Evolutionary conservation across 768 basidiomycete species (phyloP), one percentile per base, ranked within the genome.

Genomic region (Ephemerocybe angulata): DNA sequence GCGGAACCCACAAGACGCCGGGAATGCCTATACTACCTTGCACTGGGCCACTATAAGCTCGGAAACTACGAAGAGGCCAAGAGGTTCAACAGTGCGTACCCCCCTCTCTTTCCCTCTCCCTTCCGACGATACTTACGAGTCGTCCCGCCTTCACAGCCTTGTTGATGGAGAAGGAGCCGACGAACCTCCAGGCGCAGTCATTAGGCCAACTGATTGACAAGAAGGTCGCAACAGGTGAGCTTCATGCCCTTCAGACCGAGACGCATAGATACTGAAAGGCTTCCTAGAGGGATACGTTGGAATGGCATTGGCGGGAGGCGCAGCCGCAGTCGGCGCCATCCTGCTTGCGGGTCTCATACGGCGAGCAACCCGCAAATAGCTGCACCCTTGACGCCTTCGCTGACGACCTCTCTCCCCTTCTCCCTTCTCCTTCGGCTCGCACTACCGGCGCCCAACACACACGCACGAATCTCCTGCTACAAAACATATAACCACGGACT

Each of bases 1-100:
- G 78, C 84, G 15, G 94, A 97, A 58, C 88, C 95, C 4, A 70
- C 84, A 21, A 82, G 96, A 60, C 81, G 97, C 58, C 77, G 96
- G 72, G 97, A 98, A 72, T 98, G 96, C 63, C 73, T 98, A 31
- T 99, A 98, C 66, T 99, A 98, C 73, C 85, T 99, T 24, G 93
- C 94, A 3, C 77, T 98, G 13, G 97, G 97, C 0, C 86, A 98
- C 70, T 98, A 93, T 73, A 98, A 98, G 78, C 88, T 98, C 82
- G 86, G 87, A 11, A 94, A 98, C 67, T 98, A 88, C 67, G 88
- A 90, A 19, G 91, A 98, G 64, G 93, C 95, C 2, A 87, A 82
- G 71, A 86, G 82, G 58, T 99, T 97, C 70, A 98, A 98, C 68
- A 86, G 96, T 97, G 47, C 57, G 88, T 67, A n/a, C n/a, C 28